These are phyloP conservation scores for Syzygium syzygioides DNA, from an alignment of 441 rosid species.

Conservation along the genomic window DNA sequence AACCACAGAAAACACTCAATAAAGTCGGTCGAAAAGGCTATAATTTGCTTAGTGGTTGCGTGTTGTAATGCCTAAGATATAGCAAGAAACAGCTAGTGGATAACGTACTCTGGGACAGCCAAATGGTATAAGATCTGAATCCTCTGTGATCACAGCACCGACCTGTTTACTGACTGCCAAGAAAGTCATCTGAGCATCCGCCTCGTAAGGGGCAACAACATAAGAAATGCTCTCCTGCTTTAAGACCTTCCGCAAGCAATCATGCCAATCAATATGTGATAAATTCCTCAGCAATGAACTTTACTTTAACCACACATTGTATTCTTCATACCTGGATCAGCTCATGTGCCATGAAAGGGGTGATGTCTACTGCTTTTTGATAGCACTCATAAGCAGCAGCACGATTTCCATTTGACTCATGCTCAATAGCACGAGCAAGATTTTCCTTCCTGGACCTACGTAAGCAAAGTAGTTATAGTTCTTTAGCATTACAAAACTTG, in stretches of 20 bases:
- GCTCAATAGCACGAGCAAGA: slow-evolving; percentile 79
- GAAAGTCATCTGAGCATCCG: slow-evolving; percentile 97
- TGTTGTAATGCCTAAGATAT: not conserved
- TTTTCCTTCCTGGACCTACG: slow-evolving; percentile 83
- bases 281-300: slow-evolving; percentile 1
- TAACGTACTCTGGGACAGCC: slow-evolving; percentile 93
- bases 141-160: slow-evolving; percentile 90
- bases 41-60: not conserved
- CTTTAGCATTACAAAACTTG: not conserved
- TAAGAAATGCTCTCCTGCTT: slow-evolving; percentile 64
- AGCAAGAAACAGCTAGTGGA: not conserved
- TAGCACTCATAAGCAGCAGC: slow-evolving; percentile 86
- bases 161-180: slow-evolving; percentile 74
- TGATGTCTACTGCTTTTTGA: slow-evolving; percentile 93
- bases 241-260: slow-evolving; percentile 49
- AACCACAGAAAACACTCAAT: not conserved
- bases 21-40: not conserved
- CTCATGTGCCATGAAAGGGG: slow-evolving; percentile 83
- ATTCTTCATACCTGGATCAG: slow-evolving; percentile 67
- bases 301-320: not conserved
- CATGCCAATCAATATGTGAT: slow-evolving; percentile 17
- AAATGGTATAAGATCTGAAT: slow-evolving; percentile 96
- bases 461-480: slow-evolving; percentile 1
- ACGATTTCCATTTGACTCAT: slow-evolving; percentile 77
- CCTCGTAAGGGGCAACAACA: slow-evolving; percentile 95